phyloP scores from a whole-genome alignment of 208 protist species.

The Herpetomonas tarakana region DNA sequence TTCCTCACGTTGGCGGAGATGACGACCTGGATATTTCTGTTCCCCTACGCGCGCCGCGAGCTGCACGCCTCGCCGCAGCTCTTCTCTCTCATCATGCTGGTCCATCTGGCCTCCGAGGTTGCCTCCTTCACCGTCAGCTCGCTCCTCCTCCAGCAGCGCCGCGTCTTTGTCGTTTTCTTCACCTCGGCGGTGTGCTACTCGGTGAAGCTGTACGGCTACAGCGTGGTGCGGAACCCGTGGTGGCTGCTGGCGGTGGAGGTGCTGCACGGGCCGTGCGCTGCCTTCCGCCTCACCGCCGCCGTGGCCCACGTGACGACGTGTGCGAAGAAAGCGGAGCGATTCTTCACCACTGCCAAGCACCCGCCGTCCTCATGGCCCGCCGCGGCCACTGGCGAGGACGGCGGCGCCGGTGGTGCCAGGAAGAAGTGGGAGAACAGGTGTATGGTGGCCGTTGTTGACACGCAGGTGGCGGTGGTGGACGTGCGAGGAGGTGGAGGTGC shows the following conservation, averaged over 20 bases:
- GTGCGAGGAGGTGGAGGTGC: too few species aligned
- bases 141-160: not conserved
- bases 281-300: not conserved
- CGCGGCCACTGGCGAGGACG: not conserved
- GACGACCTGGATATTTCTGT: conserved; percentile 1
- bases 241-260: conserved; percentile 7
- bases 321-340: not conserved
- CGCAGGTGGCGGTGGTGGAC: too few species aligned
- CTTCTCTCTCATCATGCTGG: not conserved
- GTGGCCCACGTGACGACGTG: not conserved
- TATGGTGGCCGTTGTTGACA: not conserved
- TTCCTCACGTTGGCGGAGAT: conserved; percentile 4
- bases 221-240: not conserved
- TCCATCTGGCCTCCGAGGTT: conserved; percentile 9
- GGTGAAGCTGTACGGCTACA: not conserved
- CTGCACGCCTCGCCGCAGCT: conserved; percentile 4
- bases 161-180: not conserved
- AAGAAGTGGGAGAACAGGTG: not conserved
- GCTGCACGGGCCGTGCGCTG: conserved; percentile 2
- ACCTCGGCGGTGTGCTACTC: not conserved
- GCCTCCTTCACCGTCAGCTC: conserved; percentile 2
- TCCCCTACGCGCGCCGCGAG: conserved; percentile 4
- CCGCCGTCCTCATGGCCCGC: too few species aligned
- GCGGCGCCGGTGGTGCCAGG: too few species aligned
- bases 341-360: not conserved